Base-by-base conservation (phyloP, 768 basidiomycete species). In the Russula virescens region DNA sequence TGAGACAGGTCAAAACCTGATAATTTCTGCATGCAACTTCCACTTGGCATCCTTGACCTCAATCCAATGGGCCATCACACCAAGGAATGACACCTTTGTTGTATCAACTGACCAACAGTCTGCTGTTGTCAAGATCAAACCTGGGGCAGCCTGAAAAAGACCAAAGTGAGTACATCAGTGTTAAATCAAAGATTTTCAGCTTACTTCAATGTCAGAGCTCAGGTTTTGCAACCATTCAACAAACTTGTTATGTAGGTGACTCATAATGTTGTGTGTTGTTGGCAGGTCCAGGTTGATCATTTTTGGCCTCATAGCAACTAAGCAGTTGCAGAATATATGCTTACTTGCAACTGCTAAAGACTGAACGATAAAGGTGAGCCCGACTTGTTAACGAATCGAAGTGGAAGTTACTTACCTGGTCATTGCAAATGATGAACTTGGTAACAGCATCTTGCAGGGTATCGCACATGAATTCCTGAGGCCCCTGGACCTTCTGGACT, bases 361-460 rank as follows among this genome's bases (percentile, higher is more conserved):
- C 56, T 58, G 19, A 3, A 34, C 13, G 34, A n/a, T n/a, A n/a
- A n/a, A n/a, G n/a, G n/a, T n/a, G n/a, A n/a, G n/a, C n/a, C n/a
- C n/a, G n/a, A n/a, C n/a, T n/a, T n/a, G n/a, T n/a, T n/a, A n/a
- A n/a, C n/a, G n/a, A n/a, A n/a, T n/a, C n/a, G n/a, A n/a, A n/a
- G n/a, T n/a, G n/a, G n/a, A n/a, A n/a, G n/a, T n/a, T n/a, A n/a
- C 54, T 55, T 28, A 55, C 54, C 42, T 55, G 54, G 11, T 55
- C 43, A 55, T 55, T n/a, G 3, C 7, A 10, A 1, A 43, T n/a
- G 0, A 56, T n/a, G 16, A 56, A 56, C 45, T 56, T 43, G 11
- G 45, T 46, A 18, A 56, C 21, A 2, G 8, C 21, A 46, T 56
- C 43, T 13, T 31, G 28, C 16, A 50, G 28, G 18, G 19, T 31